phyloP scores from a whole-genome alignment of 352 stramenopile species.

The Phytophthora pinifolia region DNA sequence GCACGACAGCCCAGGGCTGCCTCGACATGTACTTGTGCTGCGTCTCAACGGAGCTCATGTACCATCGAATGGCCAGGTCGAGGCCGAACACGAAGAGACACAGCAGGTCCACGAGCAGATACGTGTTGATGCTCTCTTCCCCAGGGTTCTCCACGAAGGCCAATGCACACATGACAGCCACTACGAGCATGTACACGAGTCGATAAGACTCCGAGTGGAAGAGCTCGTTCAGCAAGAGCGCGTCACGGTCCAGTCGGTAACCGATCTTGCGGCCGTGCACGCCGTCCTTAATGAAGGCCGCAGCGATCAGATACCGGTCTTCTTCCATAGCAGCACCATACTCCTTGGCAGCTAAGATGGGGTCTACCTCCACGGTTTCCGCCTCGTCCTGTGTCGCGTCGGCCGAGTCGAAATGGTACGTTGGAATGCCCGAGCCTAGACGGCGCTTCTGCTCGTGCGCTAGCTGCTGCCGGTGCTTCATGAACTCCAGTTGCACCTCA shows the following conservation, averaged over 20 bases:
- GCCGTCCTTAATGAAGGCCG: constrained; percentile 78
- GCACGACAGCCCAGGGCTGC: constrained; percentile 74
- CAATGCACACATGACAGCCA: constrained; percentile 57
- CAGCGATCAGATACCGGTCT: constrained; percentile 75
- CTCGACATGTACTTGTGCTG: constrained; percentile 75
- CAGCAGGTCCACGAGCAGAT: constrained; percentile 60
- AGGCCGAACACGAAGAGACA: constrained; percentile 63
- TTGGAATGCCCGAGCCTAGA: constrained; percentile 37
- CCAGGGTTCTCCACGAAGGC: constrained; percentile 68
- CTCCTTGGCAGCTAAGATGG: constrained; percentile 29
- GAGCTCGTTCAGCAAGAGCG: constrained; percentile 65
- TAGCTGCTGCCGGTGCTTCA: constrained; percentile 52
- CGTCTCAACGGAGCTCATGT: constrained; percentile 83
- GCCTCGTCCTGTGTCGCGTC: constrained; percentile 13
- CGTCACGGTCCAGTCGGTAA: constrained; percentile 69
- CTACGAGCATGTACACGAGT: constrained; percentile 70
- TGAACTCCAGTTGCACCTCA: constrained; percentile 75
- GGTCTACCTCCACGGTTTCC: constrained; percentile 28
- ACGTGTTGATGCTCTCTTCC: constrained; percentile 49
- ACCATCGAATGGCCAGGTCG: constrained; percentile 75
- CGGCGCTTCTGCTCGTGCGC: constrained; percentile 42
- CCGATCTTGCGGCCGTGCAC: constrained; percentile 85
- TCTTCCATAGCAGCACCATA: constrained; percentile 42
- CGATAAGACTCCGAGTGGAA: constrained; percentile 80
- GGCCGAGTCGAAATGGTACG: constrained; percentile 35